phyloP scores from a whole-genome alignment of 179 eudicot genomes.

The Vitellaria paradoxa region DNA sequence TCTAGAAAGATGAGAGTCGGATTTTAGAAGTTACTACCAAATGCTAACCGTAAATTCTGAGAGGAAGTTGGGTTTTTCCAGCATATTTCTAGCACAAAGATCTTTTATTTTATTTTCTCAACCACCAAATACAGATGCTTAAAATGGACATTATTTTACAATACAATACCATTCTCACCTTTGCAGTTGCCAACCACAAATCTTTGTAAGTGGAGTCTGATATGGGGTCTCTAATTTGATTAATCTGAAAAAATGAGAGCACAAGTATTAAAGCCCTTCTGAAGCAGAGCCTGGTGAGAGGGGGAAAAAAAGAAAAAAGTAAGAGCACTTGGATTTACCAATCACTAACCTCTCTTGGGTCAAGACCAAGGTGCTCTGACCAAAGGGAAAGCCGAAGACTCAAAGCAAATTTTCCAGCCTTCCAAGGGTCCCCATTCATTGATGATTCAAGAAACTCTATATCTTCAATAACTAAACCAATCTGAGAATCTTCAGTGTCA shows the following conservation, averaged over 20 bases:
- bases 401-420: slow-evolving; percentile 84
- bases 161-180: slow-evolving; percentile 10
- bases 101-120: background rate
- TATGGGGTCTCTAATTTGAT: slow-evolving; percentile 24
- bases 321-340: background rate
- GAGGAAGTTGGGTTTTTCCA: background rate
- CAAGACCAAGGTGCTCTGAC: slow-evolving; percentile 98
- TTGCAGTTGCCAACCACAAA: slow-evolving; percentile 24
- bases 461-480: slow-evolving; percentile 90
- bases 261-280: background rate
- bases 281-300: background rate
- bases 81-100: background rate
- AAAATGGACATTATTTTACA: background rate
- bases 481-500: slow-evolving; percentile 32
- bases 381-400: slow-evolving; percentile 93
- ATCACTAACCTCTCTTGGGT: slow-evolving; percentile 56
- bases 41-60: background rate
- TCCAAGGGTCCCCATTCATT: slow-evolving; percentile 90
- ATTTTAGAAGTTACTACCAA: background rate
- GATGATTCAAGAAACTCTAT: slow-evolving; percentile 68
- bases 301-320: background rate
- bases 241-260: slow-evolving; percentile 14
- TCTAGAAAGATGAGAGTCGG: too few species aligned
- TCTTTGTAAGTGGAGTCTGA: slow-evolving; percentile 22
- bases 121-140: background rate